A percentile compares a stretch with the other conserved stretches of the same genome.
phyloP scores from a whole-genome alignment of 148 eudicot species.

The Silene latifolia region DNA sequence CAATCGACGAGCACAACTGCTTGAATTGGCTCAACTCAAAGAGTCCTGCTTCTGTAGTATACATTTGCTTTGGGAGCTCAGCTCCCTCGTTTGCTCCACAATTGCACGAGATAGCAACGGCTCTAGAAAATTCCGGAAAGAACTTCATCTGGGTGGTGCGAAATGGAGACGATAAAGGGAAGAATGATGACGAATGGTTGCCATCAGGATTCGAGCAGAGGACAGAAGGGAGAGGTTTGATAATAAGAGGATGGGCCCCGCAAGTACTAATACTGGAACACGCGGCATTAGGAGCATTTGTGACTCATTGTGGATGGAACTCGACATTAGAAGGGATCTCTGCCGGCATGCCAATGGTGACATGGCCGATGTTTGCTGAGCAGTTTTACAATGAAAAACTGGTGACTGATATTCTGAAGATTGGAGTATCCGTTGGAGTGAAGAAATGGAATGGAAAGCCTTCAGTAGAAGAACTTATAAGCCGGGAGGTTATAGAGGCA shows the following conservation, averaged over 20 bases:
- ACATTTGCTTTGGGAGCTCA: constrained; percentile 18
- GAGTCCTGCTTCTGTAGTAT: constrained; percentile 10
- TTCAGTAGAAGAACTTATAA: constrained; percentile 1
- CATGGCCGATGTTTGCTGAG: constrained; percentile 24
- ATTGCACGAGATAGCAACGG: constrained; percentile 19
- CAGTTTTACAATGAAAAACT: constrained; percentile 22
- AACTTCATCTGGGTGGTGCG: constrained; percentile 18
- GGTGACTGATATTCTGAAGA: constrained; percentile 12
- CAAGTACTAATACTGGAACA: constrained; percentile 22
- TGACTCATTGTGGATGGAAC: constrained; percentile 28
- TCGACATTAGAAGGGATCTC: constrained; percentile 21
- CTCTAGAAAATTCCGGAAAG: constrained; percentile 9
- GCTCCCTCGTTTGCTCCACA: not conserved
- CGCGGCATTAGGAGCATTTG: constrained; percentile 18
- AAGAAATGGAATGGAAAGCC: constrained; percentile 17
- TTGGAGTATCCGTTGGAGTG: constrained; percentile 15
- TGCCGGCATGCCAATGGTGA: constrained; percentile 19
- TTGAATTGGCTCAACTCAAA: constrained; percentile 21
- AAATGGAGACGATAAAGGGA: not conserved
- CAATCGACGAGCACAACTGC: constrained; percentile 9
- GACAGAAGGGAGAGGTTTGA: constrained; percentile 12
- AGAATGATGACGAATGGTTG: constrained; percentile 11
- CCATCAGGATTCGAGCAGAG: constrained; percentile 22
- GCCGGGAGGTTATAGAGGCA: not conserved
- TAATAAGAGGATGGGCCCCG: constrained; percentile 24